Conservation (phyloP, 2,329 filamentous ascomycete species). For the Teratosphaeria gauchensis region DNA sequence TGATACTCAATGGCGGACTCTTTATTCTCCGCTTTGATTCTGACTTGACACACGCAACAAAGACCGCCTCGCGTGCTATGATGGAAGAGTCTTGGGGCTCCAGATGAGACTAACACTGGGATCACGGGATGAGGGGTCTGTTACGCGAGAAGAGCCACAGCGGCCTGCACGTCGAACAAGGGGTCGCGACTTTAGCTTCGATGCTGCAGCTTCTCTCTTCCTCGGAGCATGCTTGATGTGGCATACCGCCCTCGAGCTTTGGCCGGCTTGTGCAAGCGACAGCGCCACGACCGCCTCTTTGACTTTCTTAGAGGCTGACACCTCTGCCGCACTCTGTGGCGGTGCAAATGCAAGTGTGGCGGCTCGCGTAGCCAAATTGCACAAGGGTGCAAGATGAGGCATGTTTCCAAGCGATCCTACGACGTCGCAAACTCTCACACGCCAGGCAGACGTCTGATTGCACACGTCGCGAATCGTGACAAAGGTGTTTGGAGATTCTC, state of each 20-base stretch:
- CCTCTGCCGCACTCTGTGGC: not conserved
- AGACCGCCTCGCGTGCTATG: not conserved
- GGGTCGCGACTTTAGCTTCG: not conserved
- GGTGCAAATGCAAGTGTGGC: not conserved
- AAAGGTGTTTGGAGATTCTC: not conserved
- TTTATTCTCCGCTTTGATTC: not conserved
- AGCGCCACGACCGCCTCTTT: not conserved
- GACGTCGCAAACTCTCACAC: not conserved
- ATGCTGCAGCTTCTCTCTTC: not conserved
- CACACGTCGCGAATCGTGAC: not conserved
- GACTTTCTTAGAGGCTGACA: not conserved
- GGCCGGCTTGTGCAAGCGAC: not conserved
- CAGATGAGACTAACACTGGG: not conserved
- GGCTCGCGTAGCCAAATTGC: not conserved
- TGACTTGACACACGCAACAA: not conserved
- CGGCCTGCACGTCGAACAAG: not conserved
- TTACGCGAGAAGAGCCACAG: not conserved
- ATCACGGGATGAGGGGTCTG: not conserved
- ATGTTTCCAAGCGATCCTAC: not conserved
- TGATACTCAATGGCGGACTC: not conserved
- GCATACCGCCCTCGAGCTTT: not conserved
- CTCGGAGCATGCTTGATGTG: not conserved
- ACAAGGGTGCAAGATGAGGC: not conserved
- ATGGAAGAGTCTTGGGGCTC: not conserved
- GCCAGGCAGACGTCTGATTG: not conserved